Conservation (phyloP, 2,329 filamentous ascomycete species). For the Fusarium newnesense region DNA sequence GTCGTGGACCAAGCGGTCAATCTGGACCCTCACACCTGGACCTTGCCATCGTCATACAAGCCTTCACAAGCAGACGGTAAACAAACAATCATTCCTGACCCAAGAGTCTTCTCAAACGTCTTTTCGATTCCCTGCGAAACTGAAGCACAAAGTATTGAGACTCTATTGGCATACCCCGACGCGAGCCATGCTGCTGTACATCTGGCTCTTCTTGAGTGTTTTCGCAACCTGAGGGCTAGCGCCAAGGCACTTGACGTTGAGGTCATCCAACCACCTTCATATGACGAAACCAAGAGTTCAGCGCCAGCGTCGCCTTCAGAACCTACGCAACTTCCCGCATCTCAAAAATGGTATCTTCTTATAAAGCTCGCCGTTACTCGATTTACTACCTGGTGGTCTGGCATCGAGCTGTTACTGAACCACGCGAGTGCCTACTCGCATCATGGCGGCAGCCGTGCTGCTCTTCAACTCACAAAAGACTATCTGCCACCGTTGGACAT, state of each 20-base stretch:
- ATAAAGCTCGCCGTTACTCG: slow-evolving; percentile 21
- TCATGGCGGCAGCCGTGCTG: slow-evolving; percentile 12
- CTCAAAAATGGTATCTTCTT: slow-evolving; percentile 27
- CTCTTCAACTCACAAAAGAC: slow-evolving; percentile 20
- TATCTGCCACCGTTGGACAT: slow-evolving; percentile 26
- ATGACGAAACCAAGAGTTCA: neutral
- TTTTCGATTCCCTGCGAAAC: slow-evolving; percentile 1
- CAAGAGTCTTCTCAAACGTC: slow-evolving; percentile 13
- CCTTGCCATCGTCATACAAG: slow-evolving; percentile 17
- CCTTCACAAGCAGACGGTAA: slow-evolving; percentile 3
- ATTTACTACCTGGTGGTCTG: slow-evolving; percentile 28
- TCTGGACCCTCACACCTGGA: slow-evolving; percentile 23
- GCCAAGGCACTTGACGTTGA: slow-evolving; percentile 12
- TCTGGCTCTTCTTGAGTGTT: slow-evolving; percentile 26
- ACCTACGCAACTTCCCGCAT: neutral
- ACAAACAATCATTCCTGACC: slow-evolving; percentile 13
- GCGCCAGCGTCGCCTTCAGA: neutral
- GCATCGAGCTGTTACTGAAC: slow-evolving; percentile 17
- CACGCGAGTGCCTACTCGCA: slow-evolving; percentile 19
- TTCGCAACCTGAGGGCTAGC: slow-evolving; percentile 8
- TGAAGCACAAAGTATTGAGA: neutral
- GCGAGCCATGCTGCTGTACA: slow-evolving; percentile 27
- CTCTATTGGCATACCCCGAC: slow-evolving; percentile 11
- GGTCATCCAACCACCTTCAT: slow-evolving; percentile 5
- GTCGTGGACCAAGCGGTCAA: neutral